Percentiles rank a stretch among this genome's conserved stretches.
These are phyloP conservation scores for Cyclocybe aegerita DNA, from an alignment of 768 basidiomycete genomes.

Conservation along the genomic window DNA sequence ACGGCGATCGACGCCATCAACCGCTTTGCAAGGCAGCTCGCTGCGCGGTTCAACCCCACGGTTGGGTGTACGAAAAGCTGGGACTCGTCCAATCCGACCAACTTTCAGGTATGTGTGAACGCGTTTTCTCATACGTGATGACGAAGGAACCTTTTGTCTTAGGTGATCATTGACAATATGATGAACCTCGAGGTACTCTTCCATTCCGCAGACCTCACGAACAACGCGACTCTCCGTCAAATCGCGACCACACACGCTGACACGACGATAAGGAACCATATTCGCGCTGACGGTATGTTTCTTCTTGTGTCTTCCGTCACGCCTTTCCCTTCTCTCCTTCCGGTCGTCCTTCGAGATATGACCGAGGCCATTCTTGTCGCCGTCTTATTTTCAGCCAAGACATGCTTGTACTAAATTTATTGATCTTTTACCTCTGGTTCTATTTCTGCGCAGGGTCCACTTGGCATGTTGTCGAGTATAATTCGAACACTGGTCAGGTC, in stretches of 20 bases:
- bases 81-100: slow-evolving; percentile 56
- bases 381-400: too few relatives aligned
- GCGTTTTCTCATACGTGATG: background rate
- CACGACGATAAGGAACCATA: slow-evolving; percentile 65
- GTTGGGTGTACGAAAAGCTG: slow-evolving; percentile 75
- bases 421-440: background rate
- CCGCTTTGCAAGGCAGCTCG: slow-evolving; percentile 55
- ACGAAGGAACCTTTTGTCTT: background rate
- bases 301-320: background rate
- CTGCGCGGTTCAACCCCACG: slow-evolving; percentile 52
- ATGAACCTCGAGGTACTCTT: slow-evolving; percentile 76
- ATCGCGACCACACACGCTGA: slow-evolving; percentile 68
- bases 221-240: slow-evolving; percentile 54
- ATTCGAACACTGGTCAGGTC: slow-evolving; percentile 61
- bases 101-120: slow-evolving; percentile 47
- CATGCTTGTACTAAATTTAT: too few relatives aligned
- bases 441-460: slow-evolving; percentile 35
- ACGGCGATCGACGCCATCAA: slow-evolving; percentile 57
- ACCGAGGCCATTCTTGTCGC: too few relatives aligned
- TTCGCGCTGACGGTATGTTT: slow-evolving; percentile 57
- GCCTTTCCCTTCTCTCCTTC: too few relatives aligned
- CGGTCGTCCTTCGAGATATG: too few relatives aligned
- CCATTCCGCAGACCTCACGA: slow-evolving; percentile 54
- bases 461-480: slow-evolving; percentile 68
- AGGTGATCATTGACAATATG: slow-evolving; percentile 81